Percentiles rank a stretch among this genome's conserved stretches.
phyloP scores from a whole-genome alignment of 2,329 filamentous ascomycete genomes.

The Clarireedia monteithiana region DNA sequence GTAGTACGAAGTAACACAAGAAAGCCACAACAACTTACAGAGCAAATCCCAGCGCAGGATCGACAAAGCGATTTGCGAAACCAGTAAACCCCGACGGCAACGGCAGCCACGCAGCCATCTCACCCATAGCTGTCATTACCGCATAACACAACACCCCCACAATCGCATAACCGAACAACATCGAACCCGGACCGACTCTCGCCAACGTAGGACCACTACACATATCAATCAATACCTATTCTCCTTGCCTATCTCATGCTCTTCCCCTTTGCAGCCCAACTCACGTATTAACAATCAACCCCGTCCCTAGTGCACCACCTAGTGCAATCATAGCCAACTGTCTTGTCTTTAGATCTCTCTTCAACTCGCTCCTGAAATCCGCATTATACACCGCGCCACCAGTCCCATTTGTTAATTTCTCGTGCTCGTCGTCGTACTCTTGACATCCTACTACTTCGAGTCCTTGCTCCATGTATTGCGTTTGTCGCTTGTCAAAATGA shows the following conservation, averaged over 20 bases:
- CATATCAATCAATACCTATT: slow-evolving; percentile 4
- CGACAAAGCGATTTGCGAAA: slow-evolving; percentile 71
- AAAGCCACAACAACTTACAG: slow-evolving; percentile 31
- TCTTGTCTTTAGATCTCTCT: slow-evolving; percentile 41
- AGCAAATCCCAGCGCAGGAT: slow-evolving; percentile 73
- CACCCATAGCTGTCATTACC: slow-evolving; percentile 64
- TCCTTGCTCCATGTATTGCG: not conserved
- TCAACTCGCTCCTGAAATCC: not conserved
- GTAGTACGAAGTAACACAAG: no score
- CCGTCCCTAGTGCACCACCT: slow-evolving; percentile 64
- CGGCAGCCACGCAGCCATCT: slow-evolving; percentile 76
- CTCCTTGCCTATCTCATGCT: slow-evolving; percentile 7
- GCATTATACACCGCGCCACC: not conserved
- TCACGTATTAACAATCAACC: slow-evolving; percentile 60
- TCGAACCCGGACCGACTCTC: slow-evolving; percentile 50
- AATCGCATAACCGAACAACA: slow-evolving; percentile 63
- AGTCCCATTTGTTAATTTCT: not conserved
- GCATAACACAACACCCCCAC: slow-evolving; percentile 68
- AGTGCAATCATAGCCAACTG: slow-evolving; percentile 60
- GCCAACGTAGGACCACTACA: slow-evolving; percentile 29
- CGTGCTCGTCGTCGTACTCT: not conserved
- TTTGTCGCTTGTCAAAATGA: not conserved
- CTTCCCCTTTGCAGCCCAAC: slow-evolving; percentile 4
- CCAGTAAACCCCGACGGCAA: slow-evolving; percentile 72
- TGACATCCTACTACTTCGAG: not conserved